Evolutionary conservation across 306 rosid genomes (phyloP).

Genomic region (apple (Malus domestica)): DNA sequence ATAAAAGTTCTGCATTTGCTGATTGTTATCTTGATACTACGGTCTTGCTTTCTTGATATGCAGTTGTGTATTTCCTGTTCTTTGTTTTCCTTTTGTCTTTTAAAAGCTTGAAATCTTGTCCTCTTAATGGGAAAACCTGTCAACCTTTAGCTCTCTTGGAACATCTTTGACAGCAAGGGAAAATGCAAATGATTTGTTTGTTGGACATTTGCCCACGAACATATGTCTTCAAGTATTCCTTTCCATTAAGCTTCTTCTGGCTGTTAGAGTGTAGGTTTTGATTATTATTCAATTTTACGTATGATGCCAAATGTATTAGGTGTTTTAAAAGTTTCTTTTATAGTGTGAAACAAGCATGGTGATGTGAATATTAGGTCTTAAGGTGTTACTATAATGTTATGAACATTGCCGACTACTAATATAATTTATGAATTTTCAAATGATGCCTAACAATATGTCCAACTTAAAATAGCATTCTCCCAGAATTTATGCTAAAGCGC

Average conservation of each 20-base stretch:
- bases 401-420: not conserved
- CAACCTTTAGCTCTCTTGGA: not conserved
- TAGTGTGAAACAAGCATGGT: not conserved
- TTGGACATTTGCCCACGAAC: not conserved
- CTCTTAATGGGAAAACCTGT: not conserved
- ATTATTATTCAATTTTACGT: not conserved
- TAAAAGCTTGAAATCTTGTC: not conserved
- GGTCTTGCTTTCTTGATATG: not conserved
- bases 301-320: not conserved
- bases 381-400: not conserved
- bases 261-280: not conserved
- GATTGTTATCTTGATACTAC: not conserved
- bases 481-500: not conserved
- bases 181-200: not conserved
- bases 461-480: not conserved
- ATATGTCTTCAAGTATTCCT: not conserved
- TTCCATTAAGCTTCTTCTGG: not conserved
- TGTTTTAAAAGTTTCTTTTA: not conserved
- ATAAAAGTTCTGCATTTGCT: not conserved
- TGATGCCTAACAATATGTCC: not conserved
- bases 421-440: not conserved
- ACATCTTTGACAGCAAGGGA: not conserved
- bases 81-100: not conserved
- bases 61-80: not conserved
- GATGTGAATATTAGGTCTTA: not conserved